Evolutionary conservation across 371 early-diverging fungal genomes (phyloP).

Genomic region (Batrachochytrium dendrobatidis): DNA sequence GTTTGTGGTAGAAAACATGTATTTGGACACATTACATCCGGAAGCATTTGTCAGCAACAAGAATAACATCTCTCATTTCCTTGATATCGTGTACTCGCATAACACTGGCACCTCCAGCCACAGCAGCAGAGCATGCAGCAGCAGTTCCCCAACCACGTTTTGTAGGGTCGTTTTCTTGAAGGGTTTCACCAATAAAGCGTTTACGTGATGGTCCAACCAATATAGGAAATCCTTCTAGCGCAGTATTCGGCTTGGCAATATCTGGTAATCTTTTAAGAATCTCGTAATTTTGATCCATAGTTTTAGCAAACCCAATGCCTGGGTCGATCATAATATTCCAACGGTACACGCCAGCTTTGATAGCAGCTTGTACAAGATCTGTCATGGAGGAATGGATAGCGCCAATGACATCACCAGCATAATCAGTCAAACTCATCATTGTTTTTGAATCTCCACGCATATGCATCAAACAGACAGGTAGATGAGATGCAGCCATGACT

Average conservation of each 20-base stretch:
- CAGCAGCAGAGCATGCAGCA: constrained; percentile 81
- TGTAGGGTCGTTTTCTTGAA: constrained; percentile 58
- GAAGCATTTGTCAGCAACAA: constrained; percentile 63
- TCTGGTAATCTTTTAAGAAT: constrained; percentile 42
- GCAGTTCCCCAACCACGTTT: constrained; percentile 88
- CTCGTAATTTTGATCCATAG: constrained; percentile 75
- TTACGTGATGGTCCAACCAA: constrained; percentile 84
- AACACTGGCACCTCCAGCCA: constrained; percentile 80
- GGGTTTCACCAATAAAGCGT: constrained; percentile 74
- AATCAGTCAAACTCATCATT: constrained; percentile 73
- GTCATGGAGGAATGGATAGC: constrained; percentile 64
- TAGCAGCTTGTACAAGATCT: constrained; percentile 57
- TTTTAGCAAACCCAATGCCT: constrained; percentile 95
- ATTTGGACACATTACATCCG: neutral
- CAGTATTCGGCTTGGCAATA: constrained; percentile 36
- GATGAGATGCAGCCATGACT: constrained; percentile 65
- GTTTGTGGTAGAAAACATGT: neutral
- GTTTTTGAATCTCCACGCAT: constrained; percentile 91
- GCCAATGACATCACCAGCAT: constrained; percentile 64
- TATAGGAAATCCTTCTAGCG: constrained; percentile 69
- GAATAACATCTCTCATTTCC: constrained; percentile 80
- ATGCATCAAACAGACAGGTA: constrained; percentile 94
- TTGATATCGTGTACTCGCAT: constrained; percentile 92
- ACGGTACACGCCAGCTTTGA: constrained; percentile 72
- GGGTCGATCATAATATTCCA: constrained; percentile 97